Evolutionary conservation across 2,329 filamentous ascomycete species (phyloP).

Genomic region (Talaromyces atroroseus): DNA sequence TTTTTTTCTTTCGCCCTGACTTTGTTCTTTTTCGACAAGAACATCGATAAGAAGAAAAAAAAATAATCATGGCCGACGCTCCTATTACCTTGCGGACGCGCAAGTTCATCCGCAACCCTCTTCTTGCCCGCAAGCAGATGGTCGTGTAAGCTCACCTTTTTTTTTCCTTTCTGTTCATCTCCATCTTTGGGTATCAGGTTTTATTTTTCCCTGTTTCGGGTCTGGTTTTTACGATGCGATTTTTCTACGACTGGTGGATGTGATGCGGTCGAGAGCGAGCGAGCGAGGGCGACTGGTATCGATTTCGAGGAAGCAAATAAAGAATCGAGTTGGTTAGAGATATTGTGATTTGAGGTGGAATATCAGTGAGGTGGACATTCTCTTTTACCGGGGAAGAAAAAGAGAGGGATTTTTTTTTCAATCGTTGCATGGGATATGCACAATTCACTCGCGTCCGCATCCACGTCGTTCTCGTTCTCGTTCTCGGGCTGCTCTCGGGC

Average conservation of each 20-base stretch:
- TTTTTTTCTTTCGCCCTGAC: slow-evolving; percentile 1
- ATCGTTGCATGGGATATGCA: not conserved
- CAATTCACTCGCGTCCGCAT: not conserved
- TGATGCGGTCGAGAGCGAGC: not conserved
- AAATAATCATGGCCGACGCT: slow-evolving; percentile 77
- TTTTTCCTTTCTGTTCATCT: slow-evolving; percentile 16
- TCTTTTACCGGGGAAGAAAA: not conserved
- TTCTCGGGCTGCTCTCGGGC: not conserved
- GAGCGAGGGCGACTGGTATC: not conserved
- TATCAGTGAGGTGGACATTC: not conserved
- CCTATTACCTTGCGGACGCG: slow-evolving; percentile 87
- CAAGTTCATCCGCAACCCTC: slow-evolving; percentile 99
- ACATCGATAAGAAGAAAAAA: slow-evolving; percentile 16
- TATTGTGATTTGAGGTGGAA: not conserved
- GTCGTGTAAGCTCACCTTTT: slow-evolving; percentile 72
- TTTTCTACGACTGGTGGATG: not conserved
- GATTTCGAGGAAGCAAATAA: not conserved
- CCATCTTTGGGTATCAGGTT: not conserved
- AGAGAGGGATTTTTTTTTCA: not conserved
- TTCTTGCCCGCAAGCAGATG: slow-evolving; percentile 99
- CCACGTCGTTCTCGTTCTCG: not conserved
- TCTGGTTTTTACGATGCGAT: not conserved
- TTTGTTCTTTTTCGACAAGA: slow-evolving; percentile 14
- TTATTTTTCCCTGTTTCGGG: not conserved
- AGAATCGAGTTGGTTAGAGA: not conserved